Conservation (phyloP, 2,329 filamentous ascomycete species). For the Paramyrothecium sp. region DNA sequence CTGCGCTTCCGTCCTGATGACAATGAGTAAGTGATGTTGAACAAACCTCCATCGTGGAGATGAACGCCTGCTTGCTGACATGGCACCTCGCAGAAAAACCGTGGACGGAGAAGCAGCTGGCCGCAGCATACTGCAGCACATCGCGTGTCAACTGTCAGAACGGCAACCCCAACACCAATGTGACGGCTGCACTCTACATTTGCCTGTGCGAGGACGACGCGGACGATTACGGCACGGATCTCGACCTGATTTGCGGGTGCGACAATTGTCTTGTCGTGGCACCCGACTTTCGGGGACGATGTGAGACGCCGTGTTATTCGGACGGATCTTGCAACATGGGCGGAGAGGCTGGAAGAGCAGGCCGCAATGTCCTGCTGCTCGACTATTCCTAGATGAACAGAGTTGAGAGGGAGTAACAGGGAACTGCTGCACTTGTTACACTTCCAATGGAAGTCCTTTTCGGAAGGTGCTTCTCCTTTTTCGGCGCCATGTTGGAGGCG, state of each 20-base stretch:
- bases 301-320: slow-evolving; percentile 32
- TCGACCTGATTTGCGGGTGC: slow-evolving; percentile 38
- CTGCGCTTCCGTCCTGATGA: slow-evolving; percentile 35
- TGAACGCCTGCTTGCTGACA: background rate
- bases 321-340: slow-evolving; percentile 5
- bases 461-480: no score
- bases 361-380: background rate
- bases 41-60: background rate
- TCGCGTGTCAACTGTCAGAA: slow-evolving; percentile 30
- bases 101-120: slow-evolving; percentile 30
- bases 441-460: background rate
- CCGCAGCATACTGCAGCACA: slow-evolving; percentile 34
- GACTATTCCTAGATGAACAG: background rate
- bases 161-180: slow-evolving; percentile 24
- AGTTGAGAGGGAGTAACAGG: background rate
- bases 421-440: background rate
- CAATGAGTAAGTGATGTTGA: slow-evolving; percentile 26
- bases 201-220: slow-evolving; percentile 33
- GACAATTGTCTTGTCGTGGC: slow-evolving; percentile 36
- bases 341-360: background rate
- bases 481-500: no score
- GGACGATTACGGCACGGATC: slow-evolving; percentile 27
- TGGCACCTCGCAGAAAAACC: slow-evolving; percentile 22
- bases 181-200: slow-evolving; percentile 33
- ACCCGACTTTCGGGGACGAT: slow-evolving; percentile 38